Evolutionary conservation across 257 asterid genomes (phyloP).

Genomic region (Nicotiana benthamiana): DNA sequence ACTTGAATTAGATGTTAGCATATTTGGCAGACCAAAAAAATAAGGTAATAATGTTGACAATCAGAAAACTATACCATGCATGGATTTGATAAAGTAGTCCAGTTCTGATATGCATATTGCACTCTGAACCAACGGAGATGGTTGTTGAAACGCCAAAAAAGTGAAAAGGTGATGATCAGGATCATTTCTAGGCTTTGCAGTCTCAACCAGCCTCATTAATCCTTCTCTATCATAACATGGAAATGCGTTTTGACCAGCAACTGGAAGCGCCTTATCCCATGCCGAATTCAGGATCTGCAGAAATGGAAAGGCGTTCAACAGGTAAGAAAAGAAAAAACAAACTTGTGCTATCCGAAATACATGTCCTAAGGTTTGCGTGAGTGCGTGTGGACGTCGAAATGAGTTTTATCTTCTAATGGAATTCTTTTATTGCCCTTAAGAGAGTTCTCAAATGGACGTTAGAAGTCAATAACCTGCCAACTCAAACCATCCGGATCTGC

Average conservation of each 20-base stretch:
- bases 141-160: constrained; percentile 44
- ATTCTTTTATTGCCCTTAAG: neutral
- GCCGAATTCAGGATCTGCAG: constrained; percentile 53
- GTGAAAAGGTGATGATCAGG: constrained; percentile 50
- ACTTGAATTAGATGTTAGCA: neutral
- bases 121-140: constrained; percentile 39
- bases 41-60: neutral
- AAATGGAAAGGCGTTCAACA: neutral
- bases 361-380: neutral
- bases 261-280: constrained; percentile 53
- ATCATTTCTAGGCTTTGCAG: constrained; percentile 56
- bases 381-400: neutral
- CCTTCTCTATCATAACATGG: constrained; percentile 50
- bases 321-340: neutral
- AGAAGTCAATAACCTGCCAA: constrained; percentile 49
- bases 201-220: constrained; percentile 39
- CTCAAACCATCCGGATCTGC: constrained; percentile 55
- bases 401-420: neutral
- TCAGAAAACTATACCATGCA: constrained; percentile 48
- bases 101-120: constrained; percentile 41
- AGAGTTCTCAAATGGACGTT: neutral
- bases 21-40: neutral
- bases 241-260: constrained; percentile 52
- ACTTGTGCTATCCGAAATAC: neutral
- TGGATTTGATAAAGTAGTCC: constrained; percentile 47